Evolutionary conservation across 2,329 filamentous ascomycete species (phyloP), one percentile per base, ranked within the genome.

Genomic region (Diaporthe destruens): DNA sequence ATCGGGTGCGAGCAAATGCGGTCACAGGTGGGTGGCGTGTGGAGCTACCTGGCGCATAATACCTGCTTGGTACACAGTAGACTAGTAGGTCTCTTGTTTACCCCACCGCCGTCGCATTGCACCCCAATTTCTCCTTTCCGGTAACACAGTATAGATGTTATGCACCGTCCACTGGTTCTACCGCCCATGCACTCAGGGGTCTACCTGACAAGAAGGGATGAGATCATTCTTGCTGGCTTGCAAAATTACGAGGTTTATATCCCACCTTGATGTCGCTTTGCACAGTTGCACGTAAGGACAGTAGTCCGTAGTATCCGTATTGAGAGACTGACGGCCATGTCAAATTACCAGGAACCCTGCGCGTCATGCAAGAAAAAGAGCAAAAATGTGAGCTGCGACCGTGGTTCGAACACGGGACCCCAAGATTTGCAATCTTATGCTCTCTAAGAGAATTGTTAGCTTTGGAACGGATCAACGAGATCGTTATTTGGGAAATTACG

Each of bases 41-140:
- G 61, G 61, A 66, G 44, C 47, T 53, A 36, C 61, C 20, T 44
- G n/a, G 23, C 36, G 56, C 63, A 74, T 72, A 66, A 69, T 72
- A 55, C 69, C 59, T n/a, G 20, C 34, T 12, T 11, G 12, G 36
- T 14, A 42, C 39, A 2, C 39, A 14, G 3, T 9, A 51, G 47
- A 14, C 1, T 9, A 51, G 47, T n/a, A 23, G 4, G 20, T 8
- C 20, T 49, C 44, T 12, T 49, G 44, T 49, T 49, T n/a, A 49
- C 20, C 44, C 44, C 44, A 49, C 44, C 14, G 51, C 11, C 23
- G 14, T 51, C 23, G n/a, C n/a, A 51, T 25, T 18, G 4, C 47
- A 20, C n/a, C 23, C 12, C 36, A n/a, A 29, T 18, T 20, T 59
- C 36, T 42, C 56, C 29, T 7, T 39, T 23, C 34, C 55, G 11